A percentile compares a stretch with the other conserved stretches of the same genome.
Evolutionary conservation across 371 early-diverging fungal genomes (phyloP).

Genomic region (Amoeboaphelidium protococcarum): DNA sequence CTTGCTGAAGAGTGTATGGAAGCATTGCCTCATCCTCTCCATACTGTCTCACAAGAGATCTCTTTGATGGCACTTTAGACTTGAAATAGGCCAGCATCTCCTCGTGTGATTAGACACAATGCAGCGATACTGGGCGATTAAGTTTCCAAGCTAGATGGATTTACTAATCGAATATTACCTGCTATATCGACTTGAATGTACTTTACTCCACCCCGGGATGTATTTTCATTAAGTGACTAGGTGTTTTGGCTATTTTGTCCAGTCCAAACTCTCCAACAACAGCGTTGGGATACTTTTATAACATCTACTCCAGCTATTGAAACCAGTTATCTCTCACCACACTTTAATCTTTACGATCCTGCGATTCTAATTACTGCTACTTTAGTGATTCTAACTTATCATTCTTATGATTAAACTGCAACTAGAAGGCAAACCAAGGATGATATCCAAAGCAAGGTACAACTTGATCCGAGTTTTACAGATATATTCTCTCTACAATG

Average conservation of each 20-base stretch:
- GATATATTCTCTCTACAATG: conserved; percentile 11
- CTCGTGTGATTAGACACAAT: conserved; percentile 56
- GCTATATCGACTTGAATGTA: conserved; percentile 17
- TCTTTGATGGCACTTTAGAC: conserved; percentile 9
- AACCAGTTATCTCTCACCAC: conserved; percentile 2
- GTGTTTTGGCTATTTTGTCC: conserved; percentile 29
- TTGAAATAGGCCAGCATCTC: conserved; percentile 25
- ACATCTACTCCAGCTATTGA: conserved; percentile 7
- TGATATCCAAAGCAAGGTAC: conserved; percentile 32
- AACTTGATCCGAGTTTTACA: conserved; percentile 7
- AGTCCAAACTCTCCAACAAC: conserved; percentile 64
- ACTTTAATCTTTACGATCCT: no score
- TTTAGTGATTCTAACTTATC: conserved; percentile 1
- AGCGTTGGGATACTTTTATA: conserved; percentile 19
- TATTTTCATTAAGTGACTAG: neutral
- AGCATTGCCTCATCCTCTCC: conserved; percentile 6
- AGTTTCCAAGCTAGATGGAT: conserved; percentile 35
- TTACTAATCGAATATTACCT: conserved; percentile 31
- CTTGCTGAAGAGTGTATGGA: neutral
- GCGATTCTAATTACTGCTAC: conserved; percentile 4
- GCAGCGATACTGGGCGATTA: conserved; percentile 38
- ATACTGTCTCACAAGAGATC: conserved; percentile 7
- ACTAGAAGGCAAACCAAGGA: conserved; percentile 30
- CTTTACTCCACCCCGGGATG: conserved; percentile 12
- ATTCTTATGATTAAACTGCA: conserved; percentile 4